Base-by-base conservation (phyloP, 164 flowering plant genomes). In the Stephania japonica region DNA sequence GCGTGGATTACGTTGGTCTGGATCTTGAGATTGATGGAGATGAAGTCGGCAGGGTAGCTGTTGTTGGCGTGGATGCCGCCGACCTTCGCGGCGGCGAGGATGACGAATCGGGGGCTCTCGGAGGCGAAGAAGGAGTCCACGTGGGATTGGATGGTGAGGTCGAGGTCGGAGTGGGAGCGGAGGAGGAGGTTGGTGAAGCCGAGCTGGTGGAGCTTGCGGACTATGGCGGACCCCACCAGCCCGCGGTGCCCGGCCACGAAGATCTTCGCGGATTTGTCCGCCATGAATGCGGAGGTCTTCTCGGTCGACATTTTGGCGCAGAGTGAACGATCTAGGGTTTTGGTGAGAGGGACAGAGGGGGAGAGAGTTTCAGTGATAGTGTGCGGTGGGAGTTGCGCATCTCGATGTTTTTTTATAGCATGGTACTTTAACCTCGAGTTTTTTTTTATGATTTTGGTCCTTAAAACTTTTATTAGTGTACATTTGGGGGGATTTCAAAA, bases 1-100 rank as follows among this genome's bases (percentile, higher is more conserved):
- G 97, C 86, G 49, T 87, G 84, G 49, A 94, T 92, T 23, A 92
- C 94, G 67, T 94, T 94, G 79, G 98, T 94, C 65, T 94, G 98
- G 75, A 92, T 92, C 71, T 89, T 94, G 66, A 94, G 88, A 72
- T 94, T 94, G 75, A 92, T 75, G 71, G 88, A 73, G 70, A 94
- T 92, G 84, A 94, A 94, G 21, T 92, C 97, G 0, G 97, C 99
- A 0, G 97, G 99, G 74, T 88, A 94, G 14, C 97, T 92, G 79
- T 82, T 88, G 79, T 94, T 92, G 70, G 99, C 99, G 73, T 94
- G 97, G 80, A 94, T 94, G 2, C 99, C 98, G 0, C 97, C 99
- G 12, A 94, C 99, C 67, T 94, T 94, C 21, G 97, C 97, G 0
- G 99, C 99, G 7, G 98, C 90, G 18, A 94, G 84, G 81, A 94